Percentiles rank a stretch among this genome's conserved stretches.
Evolutionary conservation across 495 filamentous ascomycete genomes (phyloP).

Genomic region (Daldinia decipiens): DNA sequence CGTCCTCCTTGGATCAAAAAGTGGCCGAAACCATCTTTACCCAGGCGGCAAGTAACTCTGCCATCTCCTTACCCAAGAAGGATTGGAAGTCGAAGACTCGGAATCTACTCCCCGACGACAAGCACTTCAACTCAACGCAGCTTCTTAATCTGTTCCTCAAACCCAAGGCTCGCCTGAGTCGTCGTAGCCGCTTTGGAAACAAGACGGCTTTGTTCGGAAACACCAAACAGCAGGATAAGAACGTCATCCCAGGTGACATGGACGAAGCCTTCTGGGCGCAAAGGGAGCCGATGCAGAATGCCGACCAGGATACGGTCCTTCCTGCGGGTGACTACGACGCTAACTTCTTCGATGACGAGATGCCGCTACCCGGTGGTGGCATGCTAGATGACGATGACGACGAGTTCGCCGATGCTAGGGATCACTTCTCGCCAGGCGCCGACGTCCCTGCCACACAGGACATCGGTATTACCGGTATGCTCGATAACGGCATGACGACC

Average conservation of each 20-base stretch:
- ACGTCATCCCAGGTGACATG: slow-evolving; percentile 76
- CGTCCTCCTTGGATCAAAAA: slow-evolving; percentile 71
- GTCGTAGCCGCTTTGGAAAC: slow-evolving; percentile 49
- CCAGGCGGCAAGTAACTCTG: slow-evolving; percentile 79
- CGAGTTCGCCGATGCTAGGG: slow-evolving; percentile 89
- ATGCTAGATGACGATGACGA: slow-evolving; percentile 82
- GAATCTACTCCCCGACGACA: slow-evolving; percentile 96
- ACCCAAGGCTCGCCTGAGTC: slow-evolving; percentile 80
- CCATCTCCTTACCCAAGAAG: slow-evolving; percentile 86
- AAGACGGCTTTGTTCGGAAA: slow-evolving; percentile 53
- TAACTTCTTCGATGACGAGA: slow-evolving; percentile 97
- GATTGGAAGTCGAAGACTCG: slow-evolving; percentile 94
- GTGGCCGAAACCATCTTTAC: slow-evolving; percentile 86
- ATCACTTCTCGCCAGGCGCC: slow-evolving; percentile 83
- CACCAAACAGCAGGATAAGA: slow-evolving; percentile 57
- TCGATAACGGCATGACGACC: slow-evolving; percentile 60
- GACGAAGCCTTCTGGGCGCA: slow-evolving; percentile 98
- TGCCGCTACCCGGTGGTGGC: slow-evolving; percentile 75
- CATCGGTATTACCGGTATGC: slow-evolving; percentile 59
- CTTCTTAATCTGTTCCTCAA: slow-evolving; percentile 92
- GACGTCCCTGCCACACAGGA: slow-evolving; percentile 60
- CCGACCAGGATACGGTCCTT: slow-evolving; percentile 53
- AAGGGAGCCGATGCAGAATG: slow-evolving; percentile 62
- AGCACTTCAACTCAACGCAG: slow-evolving; percentile 95
- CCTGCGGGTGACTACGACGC: slow-evolving; percentile 87